A percentile compares a stretch with the other conserved stretches of the same genome.
Conservation (phyloP, 495 filamentous ascomycete species). For the Chaetomidium leptoderma region DNA sequence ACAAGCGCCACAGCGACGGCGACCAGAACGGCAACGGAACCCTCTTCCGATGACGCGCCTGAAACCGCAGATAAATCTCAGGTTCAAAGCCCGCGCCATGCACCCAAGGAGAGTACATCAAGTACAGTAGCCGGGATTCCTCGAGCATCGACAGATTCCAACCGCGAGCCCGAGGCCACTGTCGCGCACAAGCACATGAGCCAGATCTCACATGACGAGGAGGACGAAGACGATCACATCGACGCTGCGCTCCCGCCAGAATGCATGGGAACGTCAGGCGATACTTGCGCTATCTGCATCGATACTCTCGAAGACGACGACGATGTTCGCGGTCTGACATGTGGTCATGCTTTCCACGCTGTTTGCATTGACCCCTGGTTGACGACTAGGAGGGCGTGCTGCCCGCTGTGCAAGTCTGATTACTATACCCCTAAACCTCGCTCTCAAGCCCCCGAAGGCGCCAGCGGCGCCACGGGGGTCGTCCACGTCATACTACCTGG, state of each 20-base stretch:
- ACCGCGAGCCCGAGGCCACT: slow-evolving; percentile 16
- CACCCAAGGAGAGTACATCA: slow-evolving; percentile 33
- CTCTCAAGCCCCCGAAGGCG: slow-evolving; percentile 34
- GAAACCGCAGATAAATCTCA: slow-evolving; percentile 21
- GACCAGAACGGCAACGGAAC: not conserved
- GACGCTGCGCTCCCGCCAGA: slow-evolving; percentile 76
- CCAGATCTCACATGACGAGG: slow-evolving; percentile 47
- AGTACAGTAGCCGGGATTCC: slow-evolving; percentile 22
- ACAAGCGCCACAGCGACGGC: slow-evolving; percentile 30
- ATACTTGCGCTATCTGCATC: slow-evolving; percentile 95
- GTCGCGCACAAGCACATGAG: slow-evolving; percentile 27
- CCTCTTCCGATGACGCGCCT: not conserved
- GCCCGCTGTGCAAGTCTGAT: slow-evolving; percentile 93
- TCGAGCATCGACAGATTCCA: slow-evolving; percentile 21
- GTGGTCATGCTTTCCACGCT: slow-evolving; percentile 94
- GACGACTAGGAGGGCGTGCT: slow-evolving; percentile 87
- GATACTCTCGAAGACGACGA: slow-evolving; percentile 92
- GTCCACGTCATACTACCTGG: slow-evolving; percentile 24
- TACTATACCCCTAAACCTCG: slow-evolving; percentile 91
- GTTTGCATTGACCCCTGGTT: slow-evolving; percentile 95
- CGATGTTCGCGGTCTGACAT: slow-evolving; percentile 88
- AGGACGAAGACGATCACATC: slow-evolving; percentile 80
- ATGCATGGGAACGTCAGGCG: slow-evolving; percentile 78
- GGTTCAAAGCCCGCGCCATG: slow-evolving; percentile 23
- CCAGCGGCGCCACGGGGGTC: slow-evolving; percentile 24